A percentile compares a stretch with the other conserved stretches of the same genome.
Evolutionary conservation across 371 early-diverging fungal species (phyloP).

Genomic region (Zychaea mexicana): DNA sequence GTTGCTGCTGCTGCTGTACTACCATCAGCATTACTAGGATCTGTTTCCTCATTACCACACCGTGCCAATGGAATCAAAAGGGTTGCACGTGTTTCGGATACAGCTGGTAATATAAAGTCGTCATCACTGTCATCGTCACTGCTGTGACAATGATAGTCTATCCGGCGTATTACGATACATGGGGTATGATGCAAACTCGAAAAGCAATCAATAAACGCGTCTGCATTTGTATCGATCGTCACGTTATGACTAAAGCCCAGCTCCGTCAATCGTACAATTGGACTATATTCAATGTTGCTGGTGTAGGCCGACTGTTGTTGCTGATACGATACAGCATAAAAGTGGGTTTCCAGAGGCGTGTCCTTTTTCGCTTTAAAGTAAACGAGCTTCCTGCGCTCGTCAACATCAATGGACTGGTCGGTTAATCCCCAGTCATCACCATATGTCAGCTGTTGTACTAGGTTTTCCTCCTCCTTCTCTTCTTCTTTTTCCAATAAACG

Average conservation of each 20-base stretch:
- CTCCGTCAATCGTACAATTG: constrained; percentile 51
- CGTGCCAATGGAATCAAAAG: neutral
- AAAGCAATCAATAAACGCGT: constrained; percentile 56
- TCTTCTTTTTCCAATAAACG: too few species aligned
- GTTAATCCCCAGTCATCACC: constrained; percentile 65
- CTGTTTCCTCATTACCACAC: neutral
- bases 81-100: neutral
- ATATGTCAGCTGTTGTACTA: constrained; percentile 33
- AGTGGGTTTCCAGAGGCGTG: constrained; percentile 66
- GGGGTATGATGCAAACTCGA: constrained; percentile 54
- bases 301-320: neutral
- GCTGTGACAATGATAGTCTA: constrained; percentile 11
- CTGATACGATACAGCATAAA: constrained; percentile 63
- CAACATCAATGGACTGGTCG: constrained; percentile 67
- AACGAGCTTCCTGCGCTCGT: constrained; percentile 57
- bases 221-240: constrained; percentile 43
- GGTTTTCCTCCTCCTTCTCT: neutral
- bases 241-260: constrained; percentile 61
- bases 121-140: neutral
- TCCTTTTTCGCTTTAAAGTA: constrained; percentile 74
- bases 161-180: constrained; percentile 19
- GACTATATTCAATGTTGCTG: constrained; percentile 1
- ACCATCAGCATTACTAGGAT: neutral
- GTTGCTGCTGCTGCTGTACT: neutral
- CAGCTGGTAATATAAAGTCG: neutral